Evolutionary conservation across 305 asterid species (phyloP), one percentile per base, ranked within the genome.

Genomic region (Fraxinus floribunda): DNA sequence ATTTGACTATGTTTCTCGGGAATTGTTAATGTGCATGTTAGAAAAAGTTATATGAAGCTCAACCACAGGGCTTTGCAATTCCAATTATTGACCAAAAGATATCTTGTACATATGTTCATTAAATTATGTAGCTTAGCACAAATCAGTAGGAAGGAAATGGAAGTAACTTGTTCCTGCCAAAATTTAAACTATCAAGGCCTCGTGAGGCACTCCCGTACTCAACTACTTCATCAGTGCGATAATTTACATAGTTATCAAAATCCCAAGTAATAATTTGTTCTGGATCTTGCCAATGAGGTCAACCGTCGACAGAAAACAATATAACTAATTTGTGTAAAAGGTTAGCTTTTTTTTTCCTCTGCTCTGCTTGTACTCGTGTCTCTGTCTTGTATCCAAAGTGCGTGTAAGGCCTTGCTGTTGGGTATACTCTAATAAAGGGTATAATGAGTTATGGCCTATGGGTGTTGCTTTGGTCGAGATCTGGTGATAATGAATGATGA

Each of bases 31-130:
- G 3, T 60, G 32, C 30, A 60, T 60, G 71, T 60, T 60, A 60
- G 15, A 9, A 60, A 60, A 60, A 60, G 30, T 60, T 57, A 57
- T 18, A 57, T 57, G 68, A 18, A 90, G 80, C 86, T 90, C 68
- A 57, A 0, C 7, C 68, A 57, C 29, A 57, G 68, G 26, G 68
- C 26, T 18, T 57, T 57, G 68, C 68, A 57, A 57, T 18, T 57
- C 29, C 29, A 57, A 18, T 57, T 60, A 60, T 60, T 60, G 71
- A 22, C 13, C 71, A 22, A 20, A 20, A 22, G 15, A 60, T 22
- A 60, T 60, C 5, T 60, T 24, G 32, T 60, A 26, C 39, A 68
- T 15, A 29, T 30, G 38, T 68, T 68, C 35, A 30, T 68, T 52
- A 52, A 29, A 13, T 29, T 4, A 30, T 68, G 7, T 66, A 24